A percentile compares a stretch with the other conserved stretches of the same genome.
Evolutionary conservation across 2,329 filamentous ascomycete genomes (phyloP).

Genomic region (Colletotrichum tofieldiae): DNA sequence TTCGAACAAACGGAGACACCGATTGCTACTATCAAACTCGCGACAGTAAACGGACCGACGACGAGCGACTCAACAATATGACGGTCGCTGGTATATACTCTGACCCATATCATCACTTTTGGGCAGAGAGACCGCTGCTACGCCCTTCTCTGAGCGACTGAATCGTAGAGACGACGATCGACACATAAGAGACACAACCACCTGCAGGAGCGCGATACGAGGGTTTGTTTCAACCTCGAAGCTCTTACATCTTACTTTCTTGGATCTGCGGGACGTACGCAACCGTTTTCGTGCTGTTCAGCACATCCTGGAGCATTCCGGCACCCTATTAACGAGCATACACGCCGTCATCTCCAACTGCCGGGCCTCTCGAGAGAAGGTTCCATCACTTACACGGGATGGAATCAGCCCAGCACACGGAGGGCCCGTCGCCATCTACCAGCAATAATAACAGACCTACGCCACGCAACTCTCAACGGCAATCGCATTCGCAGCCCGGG

Average conservation of each 20-base stretch:
- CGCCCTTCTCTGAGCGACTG: constrained; percentile 19
- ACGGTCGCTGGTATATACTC: constrained; percentile 22
- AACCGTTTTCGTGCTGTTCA: constrained; percentile 10
- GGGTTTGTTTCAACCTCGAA: constrained; percentile 37
- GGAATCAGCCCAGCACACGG: constrained; percentile 40
- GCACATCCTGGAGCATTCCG: not conserved
- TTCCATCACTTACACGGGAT: constrained; percentile 23
- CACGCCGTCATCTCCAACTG: constrained; percentile 18
- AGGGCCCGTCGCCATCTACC: constrained; percentile 29
- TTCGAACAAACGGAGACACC: constrained; percentile 29
- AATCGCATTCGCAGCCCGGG: not conserved
- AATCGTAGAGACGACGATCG: constrained; percentile 36
- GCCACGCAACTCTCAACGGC: constrained; percentile 22
- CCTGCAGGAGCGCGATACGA: constrained; percentile 28
- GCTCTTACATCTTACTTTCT: constrained; percentile 34
- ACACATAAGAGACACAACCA: constrained; percentile 19
- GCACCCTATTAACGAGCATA: constrained; percentile 6
- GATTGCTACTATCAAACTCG: constrained; percentile 17
- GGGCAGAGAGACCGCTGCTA: constrained; percentile 2
- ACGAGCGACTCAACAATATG: constrained; percentile 34
- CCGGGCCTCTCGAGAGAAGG: not conserved
- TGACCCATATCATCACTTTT: constrained; percentile 17
- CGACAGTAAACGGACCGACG: constrained; percentile 36
- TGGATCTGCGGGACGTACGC: constrained; percentile 33
- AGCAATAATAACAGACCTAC: not conserved